Evolutionary conservation across 2,329 filamentous ascomycete genomes (phyloP).

Genomic region (Didymella pinodella): DNA sequence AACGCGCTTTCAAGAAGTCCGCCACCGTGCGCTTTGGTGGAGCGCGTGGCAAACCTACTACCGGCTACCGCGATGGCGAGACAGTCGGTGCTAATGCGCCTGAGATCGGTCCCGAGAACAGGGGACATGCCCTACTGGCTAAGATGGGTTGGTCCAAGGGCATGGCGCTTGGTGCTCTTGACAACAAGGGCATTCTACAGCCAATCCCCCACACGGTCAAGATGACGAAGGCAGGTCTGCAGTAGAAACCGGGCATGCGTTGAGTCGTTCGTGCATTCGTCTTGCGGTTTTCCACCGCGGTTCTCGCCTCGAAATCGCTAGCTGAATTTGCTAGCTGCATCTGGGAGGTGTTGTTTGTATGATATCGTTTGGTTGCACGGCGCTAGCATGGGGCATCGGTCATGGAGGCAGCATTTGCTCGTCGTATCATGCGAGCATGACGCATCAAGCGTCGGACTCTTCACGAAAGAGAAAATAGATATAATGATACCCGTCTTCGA

Average conservation of each 20-base stretch:
- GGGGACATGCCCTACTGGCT: constrained; percentile 84
- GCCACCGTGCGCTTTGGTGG: constrained; percentile 25
- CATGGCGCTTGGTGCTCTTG: constrained; percentile 78
- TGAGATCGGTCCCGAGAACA: constrained; percentile 83
- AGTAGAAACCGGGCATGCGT: constrained; percentile 21
- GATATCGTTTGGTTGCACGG: constrained; percentile 9
- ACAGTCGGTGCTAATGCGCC: constrained; percentile 85
- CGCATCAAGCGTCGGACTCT: neutral
- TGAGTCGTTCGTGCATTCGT: neutral
- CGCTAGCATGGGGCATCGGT: neutral
- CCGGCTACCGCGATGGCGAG: constrained; percentile 79
- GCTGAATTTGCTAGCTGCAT: constrained; percentile 1
- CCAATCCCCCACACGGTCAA: constrained; percentile 90
- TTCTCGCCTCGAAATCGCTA: neutral
- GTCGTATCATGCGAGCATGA: neutral
- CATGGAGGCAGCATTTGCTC: neutral
- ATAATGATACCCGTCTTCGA: constrained; percentile 1
- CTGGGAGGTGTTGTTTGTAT: constrained; percentile 14
- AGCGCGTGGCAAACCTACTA: constrained; percentile 26
- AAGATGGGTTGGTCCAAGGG: constrained; percentile 97
- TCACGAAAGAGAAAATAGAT: neutral
- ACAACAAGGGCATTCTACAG: constrained; percentile 88
- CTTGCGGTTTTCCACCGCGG: neutral
- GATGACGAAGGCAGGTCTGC: constrained; percentile 79
- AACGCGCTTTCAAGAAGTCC: constrained; percentile 22